A percentile compares a stretch with the other conserved stretches of the same genome.
These are phyloP conservation scores for Limtongia smithiae DNA, from an alignment of 805 yeast genomes.

Conservation along the genomic window DNA sequence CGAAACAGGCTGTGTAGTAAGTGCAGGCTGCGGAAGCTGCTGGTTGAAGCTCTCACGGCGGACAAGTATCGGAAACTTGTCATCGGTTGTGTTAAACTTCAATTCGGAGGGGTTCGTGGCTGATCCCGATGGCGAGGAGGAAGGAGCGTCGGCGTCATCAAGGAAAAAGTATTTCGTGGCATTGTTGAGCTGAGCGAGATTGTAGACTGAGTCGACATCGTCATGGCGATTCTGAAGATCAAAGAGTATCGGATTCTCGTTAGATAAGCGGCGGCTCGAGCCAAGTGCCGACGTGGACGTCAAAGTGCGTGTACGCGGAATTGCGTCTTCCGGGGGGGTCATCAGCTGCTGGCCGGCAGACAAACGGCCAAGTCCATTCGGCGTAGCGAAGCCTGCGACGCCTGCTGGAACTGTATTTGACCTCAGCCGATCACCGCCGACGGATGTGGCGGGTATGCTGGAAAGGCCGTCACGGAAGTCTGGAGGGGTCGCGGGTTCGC, in stretches of 20 bases:
- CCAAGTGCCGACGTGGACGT: constrained; percentile 25
- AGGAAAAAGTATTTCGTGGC: constrained; percentile 26
- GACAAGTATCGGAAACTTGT: constrained; percentile 37
- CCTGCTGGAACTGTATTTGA: constrained; percentile 28
- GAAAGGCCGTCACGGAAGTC: constrained; percentile 27
- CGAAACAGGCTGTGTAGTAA: neutral
- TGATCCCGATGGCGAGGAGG: constrained; percentile 2
- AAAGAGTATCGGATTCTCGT: constrained; percentile 22
- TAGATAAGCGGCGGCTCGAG: constrained; percentile 20
- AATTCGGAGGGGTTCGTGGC: constrained; percentile 10
- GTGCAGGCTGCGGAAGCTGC: constrained; percentile 7
- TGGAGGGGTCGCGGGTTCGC: constrained; percentile 32
- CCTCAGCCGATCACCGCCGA: constrained; percentile 23
- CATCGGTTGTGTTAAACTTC: constrained; percentile 36
- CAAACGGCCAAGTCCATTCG: constrained; percentile 17
- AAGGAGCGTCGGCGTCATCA: constrained; percentile 9
- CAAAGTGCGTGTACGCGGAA: constrained; percentile 25
- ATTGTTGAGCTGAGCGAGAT: constrained; percentile 22
- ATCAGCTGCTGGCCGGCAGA: constrained; percentile 24
- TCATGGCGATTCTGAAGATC: constrained; percentile 6
- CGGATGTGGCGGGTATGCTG: constrained; percentile 2
- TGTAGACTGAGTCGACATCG: constrained; percentile 18
- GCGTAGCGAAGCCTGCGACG: constrained; percentile 22
- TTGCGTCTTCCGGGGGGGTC: constrained; percentile 28
- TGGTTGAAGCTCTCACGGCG: constrained; percentile 33